Base-by-base conservation (phyloP, 495 filamentous ascomycete species). In the Opeltia flavorubescens region DNA sequence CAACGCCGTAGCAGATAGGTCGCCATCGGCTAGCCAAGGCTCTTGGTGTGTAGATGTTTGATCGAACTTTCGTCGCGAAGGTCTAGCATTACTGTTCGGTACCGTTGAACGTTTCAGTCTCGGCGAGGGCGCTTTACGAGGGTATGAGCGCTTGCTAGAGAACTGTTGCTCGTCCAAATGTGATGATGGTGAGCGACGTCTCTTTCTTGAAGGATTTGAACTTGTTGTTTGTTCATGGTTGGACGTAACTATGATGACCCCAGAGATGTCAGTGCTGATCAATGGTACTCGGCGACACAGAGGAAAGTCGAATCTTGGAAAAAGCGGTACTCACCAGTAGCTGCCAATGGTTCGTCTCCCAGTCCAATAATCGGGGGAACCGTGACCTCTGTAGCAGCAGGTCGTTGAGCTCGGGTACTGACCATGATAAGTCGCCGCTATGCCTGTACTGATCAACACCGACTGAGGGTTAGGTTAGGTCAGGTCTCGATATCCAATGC, bases 101-200 rank as follows among this genome's bases (percentile, higher is more conserved):
- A 21, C 13, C 9, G 38, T 24, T 12, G 38, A 13, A 21, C 38
- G 38, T 25, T 25, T 24, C 25, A 21, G 18, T 23, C 3, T 21
- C 25, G 38, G 38, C 7, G 38, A 41, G 23, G 42, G 45, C 30
- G 31, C 38, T 9, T 47, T 46, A 17, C 17, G 41, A 11, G 38
- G 21, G 8, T 50, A 42, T 23, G 44, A 2, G 17, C 52, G 40
- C 27, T 55, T 55, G 18, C 44, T 44, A 9, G 38, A 21, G 26
- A 31, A 40, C 20, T 43, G 15, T 3, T n/a, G 26, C 4, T 44
- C 49, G 15, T 48, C 46, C 3, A 23, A 43, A 25, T n/a, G 35
- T 24, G 26, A 36, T 13, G 48, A 44, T 9, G 40, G 43, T 20
- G 50, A 53, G 21, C 53, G 53, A 6, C 53, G 49, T 40, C 53